Percentiles rank a stretch among this genome's conserved stretches.
phyloP scores from a whole-genome alignment of 2,329 filamentous ascomycete species.

The Colletotrichum shisoi region DNA sequence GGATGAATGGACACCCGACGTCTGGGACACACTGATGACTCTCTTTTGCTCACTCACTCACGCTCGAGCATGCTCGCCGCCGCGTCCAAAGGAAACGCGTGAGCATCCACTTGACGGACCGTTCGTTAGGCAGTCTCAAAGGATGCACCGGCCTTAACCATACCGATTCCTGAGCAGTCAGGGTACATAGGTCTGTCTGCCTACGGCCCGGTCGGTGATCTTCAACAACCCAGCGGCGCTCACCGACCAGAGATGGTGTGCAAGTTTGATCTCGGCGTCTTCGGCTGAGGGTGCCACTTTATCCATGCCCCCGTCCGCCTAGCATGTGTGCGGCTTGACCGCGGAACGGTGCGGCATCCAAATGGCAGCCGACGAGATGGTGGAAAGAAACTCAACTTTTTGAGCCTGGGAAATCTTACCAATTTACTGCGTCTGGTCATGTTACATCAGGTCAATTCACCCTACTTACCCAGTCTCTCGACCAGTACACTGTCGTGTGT shows the following conservation, averaged over 20 bases:
- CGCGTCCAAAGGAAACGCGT: conserved; percentile 2
- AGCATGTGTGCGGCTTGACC: conserved; percentile 28
- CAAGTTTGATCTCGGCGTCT: conserved; percentile 35
- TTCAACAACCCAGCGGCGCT: conserved; percentile 29
- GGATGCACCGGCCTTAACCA: background rate
- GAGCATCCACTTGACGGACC: background rate
- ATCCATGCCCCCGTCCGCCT: conserved; percentile 30
- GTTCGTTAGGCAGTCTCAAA: conserved; percentile 16
- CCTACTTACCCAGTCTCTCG: background rate
- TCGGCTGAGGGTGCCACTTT: conserved; percentile 28
- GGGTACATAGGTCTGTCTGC: background rate
- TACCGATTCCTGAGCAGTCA: background rate
- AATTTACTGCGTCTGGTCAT: background rate
- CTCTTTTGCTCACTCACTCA: background rate
- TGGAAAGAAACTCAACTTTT: conserved; percentile 7
- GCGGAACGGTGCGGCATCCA: conserved; percentile 20
- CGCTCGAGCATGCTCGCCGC: conserved; percentile 1
- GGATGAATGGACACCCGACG: background rate
- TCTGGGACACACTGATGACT: conserved; percentile 1
- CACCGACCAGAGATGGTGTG: conserved; percentile 37
- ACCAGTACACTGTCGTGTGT: background rate
- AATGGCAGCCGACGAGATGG: conserved; percentile 6
- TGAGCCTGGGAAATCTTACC: background rate
- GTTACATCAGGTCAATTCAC: background rate
- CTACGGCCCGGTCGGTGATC: conserved; percentile 23